Conservation (phyloP, 805 yeast genomes). For the Martiniozyma abietophila region DNA sequence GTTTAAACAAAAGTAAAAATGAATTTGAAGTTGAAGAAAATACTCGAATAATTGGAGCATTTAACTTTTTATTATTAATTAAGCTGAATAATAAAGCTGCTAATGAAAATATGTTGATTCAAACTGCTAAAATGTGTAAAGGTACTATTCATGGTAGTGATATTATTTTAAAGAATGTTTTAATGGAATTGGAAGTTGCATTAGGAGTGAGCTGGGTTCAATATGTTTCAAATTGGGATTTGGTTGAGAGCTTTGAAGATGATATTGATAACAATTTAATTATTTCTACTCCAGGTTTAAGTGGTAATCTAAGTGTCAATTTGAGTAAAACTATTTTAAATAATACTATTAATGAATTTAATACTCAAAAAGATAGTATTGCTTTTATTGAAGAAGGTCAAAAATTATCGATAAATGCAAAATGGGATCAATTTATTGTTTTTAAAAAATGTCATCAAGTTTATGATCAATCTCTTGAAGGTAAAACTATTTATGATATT, state of each 20-base stretch:
- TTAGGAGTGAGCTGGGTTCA: conserved; percentile 53
- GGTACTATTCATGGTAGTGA: conserved; percentile 62
- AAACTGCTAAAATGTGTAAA: conserved; percentile 42
- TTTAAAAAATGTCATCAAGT: conserved; percentile 24
- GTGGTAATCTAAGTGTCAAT: conserved; percentile 38
- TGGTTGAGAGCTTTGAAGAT: conserved; percentile 21
- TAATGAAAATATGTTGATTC: conserved; percentile 36
- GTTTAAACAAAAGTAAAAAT: too few relatives aligned
- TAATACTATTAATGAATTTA: conserved; percentile 36
- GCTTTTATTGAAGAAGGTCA: not conserved
- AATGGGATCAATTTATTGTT: conserved; percentile 17
- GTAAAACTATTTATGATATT: conserved; percentile 46
- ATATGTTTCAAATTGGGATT: conserved; percentile 57
- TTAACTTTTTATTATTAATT: conserved; percentile 42
- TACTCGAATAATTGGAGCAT: conserved; percentile 34
- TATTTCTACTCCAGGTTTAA: conserved; percentile 29
- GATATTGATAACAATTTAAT: conserved; percentile 36
- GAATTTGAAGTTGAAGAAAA: too few relatives aligned
- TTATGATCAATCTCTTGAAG: conserved; percentile 10
- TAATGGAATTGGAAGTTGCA: conserved; percentile 49
- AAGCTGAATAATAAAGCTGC: conserved; percentile 37
- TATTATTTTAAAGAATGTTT: conserved; percentile 43
- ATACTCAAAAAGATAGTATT: conserved; percentile 8
- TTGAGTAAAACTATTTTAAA: conserved; percentile 40
- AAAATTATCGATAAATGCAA: conserved; percentile 1